A percentile compares a stretch with the other conserved stretches of the same genome.
Conservation (phyloP, 768 basidiomycete species). For the Psilocybe cyanescens region DNA sequence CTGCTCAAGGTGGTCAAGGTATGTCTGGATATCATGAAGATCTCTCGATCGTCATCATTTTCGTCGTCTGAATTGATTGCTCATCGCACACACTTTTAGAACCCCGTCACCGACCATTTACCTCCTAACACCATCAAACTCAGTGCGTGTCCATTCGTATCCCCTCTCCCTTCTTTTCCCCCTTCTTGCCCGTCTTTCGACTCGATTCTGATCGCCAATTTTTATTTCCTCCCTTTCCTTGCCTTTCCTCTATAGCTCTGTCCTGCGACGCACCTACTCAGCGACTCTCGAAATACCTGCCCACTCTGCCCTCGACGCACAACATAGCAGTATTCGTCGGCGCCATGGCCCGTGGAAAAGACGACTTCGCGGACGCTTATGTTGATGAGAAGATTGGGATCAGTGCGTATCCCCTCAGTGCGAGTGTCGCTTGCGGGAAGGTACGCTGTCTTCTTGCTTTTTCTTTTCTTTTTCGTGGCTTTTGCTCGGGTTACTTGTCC, state of each 20-base stretch:
- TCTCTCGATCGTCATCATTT: not conserved
- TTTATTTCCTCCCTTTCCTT: not conserved
- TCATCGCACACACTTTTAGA: conserved; percentile 47
- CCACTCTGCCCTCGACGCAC: conserved; percentile 85
- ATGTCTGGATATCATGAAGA: conserved; percentile 17
- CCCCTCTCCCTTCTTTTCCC: not conserved
- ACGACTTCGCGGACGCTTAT: conserved; percentile 94
- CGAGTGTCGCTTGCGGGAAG: conserved; percentile 96
- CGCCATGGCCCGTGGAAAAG: conserved; percentile 95
- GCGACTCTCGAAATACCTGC: conserved; percentile 82
- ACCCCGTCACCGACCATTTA: conserved; percentile 92
- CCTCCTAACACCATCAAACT: conserved; percentile 96
- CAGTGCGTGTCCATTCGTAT: conserved; percentile 55
- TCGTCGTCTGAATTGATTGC: not conserved
- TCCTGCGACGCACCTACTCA: conserved; percentile 89
- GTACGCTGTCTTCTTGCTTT: conserved; percentile 45
- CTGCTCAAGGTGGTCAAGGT: conserved; percentile 97
- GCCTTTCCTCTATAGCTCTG: conserved; percentile 56
- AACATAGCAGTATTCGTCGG: conserved; percentile 95
- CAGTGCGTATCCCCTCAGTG: conserved; percentile 91
- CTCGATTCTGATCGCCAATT: not conserved
- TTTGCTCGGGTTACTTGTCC: not conserved
- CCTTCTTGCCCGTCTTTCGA: not conserved
- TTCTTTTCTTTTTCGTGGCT: not conserved
- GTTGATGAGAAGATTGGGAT: conserved; percentile 98